phyloP scores from a whole-genome alignment of 345 rosid genomes.

The Melastoma malabathricum region DNA sequence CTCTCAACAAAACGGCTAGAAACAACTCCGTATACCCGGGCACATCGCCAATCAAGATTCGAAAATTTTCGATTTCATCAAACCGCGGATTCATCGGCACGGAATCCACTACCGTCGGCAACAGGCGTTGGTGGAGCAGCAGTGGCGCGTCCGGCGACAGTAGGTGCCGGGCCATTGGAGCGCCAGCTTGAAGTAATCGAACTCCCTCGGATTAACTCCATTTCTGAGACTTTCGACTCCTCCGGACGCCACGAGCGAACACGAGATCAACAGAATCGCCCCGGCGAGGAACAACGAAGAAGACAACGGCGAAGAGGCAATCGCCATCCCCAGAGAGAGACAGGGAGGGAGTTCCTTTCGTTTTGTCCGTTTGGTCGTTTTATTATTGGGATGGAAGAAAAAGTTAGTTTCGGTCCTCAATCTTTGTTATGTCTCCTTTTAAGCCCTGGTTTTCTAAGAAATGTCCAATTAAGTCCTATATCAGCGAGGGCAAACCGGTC shows the following conservation, averaged over 20 bases:
- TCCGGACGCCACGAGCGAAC: neutral
- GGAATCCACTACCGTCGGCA: conserved; percentile 44
- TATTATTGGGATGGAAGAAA: no score
- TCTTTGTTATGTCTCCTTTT: no score
- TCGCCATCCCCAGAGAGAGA: neutral
- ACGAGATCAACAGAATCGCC: neutral
- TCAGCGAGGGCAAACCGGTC: no score
- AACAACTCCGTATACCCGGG: no score
- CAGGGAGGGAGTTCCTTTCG: no score
- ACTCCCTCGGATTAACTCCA: conserved; percentile 45
- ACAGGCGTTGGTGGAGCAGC: conserved; percentile 80
- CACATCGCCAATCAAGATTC: no score
- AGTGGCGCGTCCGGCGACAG: conserved; percentile 59
- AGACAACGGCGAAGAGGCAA: neutral
- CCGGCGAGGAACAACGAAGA: neutral
- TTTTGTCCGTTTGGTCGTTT: no score
- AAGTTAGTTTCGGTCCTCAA: no score
- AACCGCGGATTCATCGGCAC: neutral
- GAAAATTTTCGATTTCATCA: no score
- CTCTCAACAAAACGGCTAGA: no score
- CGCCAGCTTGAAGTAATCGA: conserved; percentile 76
- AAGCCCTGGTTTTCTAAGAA: no score
- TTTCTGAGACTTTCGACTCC: neutral
- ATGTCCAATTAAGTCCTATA: no score
- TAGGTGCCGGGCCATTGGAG: conserved; percentile 82